A percentile compares a stretch with the other conserved stretches of the same genome.
Evolutionary conservation across 345 rosid genomes (phyloP).

Genomic region (Cochlearia excelsa): DNA sequence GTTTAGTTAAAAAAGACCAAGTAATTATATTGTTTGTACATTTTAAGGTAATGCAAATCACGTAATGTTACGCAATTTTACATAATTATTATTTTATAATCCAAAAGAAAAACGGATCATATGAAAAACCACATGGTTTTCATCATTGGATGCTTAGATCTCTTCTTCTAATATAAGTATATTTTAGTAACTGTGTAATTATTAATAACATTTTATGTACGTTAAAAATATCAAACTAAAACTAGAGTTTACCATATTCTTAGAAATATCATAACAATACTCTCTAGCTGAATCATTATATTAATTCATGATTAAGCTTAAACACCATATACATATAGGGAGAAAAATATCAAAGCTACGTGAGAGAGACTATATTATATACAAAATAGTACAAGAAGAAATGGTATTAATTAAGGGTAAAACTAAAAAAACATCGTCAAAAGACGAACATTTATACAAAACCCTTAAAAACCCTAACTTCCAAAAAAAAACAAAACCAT

Average conservation of each 20-base stretch:
- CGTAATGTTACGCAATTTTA: not conserved
- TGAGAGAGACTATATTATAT: conserved; percentile 12
- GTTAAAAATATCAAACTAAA: too few relatives aligned
- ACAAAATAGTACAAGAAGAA: conserved; percentile 34
- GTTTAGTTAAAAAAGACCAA: not conserved
- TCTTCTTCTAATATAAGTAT: too few relatives aligned
- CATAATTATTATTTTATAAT: not conserved
- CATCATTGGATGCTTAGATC: too few relatives aligned
- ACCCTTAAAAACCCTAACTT: conserved; percentile 37
- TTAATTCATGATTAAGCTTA: conserved; percentile 11
- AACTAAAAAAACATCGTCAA: conserved; percentile 5
- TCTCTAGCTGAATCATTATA: not conserved
- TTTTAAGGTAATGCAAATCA: not conserved
- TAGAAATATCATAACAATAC: conserved; percentile 1
- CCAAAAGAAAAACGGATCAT: conserved; percentile 15
- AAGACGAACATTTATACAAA: conserved; percentile 23
- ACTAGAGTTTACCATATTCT: not conserved
- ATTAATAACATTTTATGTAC: not conserved
- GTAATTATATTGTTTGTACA: not conserved
- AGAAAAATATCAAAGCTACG: conserved; percentile 13
- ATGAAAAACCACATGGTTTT: not conserved
- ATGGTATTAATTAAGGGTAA: conserved; percentile 20
- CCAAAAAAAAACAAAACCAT: conserved; percentile 35
- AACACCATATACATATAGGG: conserved; percentile 8
- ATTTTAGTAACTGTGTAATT: not conserved